Conservation (phyloP, 805 yeast species). For the Suhomyces sp. region DNA sequence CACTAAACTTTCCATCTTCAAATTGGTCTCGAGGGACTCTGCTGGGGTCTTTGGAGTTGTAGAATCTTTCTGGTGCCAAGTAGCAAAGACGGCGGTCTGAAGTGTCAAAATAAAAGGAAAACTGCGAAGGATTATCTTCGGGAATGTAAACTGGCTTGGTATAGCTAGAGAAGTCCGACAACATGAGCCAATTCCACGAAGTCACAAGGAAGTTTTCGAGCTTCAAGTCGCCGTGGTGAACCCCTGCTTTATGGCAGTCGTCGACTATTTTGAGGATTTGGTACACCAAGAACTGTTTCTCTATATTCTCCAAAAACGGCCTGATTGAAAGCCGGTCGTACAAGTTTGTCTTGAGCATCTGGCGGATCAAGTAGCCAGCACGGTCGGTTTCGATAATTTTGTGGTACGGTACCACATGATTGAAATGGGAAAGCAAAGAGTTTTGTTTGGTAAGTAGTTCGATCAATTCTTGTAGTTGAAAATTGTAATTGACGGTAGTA, state of each 20-base stretch:
- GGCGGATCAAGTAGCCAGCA: slow-evolving; percentile 88
- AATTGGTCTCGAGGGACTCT: slow-evolving; percentile 15
- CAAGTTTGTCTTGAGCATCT: slow-evolving; percentile 71
- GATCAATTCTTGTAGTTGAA: slow-evolving; percentile 24
- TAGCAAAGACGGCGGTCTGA: slow-evolving; percentile 85
- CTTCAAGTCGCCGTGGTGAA: slow-evolving; percentile 89
- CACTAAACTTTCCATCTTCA: slow-evolving; percentile 23
- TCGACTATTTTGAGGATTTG: slow-evolving; percentile 68
- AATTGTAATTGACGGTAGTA: slow-evolving; percentile 17
- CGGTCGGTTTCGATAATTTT: slow-evolving; percentile 82
- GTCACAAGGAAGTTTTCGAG: slow-evolving; percentile 85
- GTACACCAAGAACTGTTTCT: slow-evolving; percentile 79
- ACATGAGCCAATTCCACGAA: slow-evolving; percentile 81
- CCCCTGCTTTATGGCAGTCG: slow-evolving; percentile 56
- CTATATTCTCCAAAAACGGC: slow-evolving; percentile 80
- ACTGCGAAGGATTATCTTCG: slow-evolving; percentile 90
- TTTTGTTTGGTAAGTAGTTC: slow-evolving; percentile 35
- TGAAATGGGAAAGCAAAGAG: slow-evolving; percentile 42
- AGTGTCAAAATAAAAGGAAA: slow-evolving; percentile 88
- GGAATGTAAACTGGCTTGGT: slow-evolving; percentile 80
- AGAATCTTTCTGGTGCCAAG: slow-evolving; percentile 91
- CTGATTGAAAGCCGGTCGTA: slow-evolving; percentile 84
- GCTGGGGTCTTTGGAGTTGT: slow-evolving; percentile 25
- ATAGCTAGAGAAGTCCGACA: slow-evolving; percentile 80
- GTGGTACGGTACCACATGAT: slow-evolving; percentile 68